These are phyloP conservation scores for Paramecium biaurelia DNA, from an alignment of 73 alveolate species.

Conservation along the genomic window DNA sequence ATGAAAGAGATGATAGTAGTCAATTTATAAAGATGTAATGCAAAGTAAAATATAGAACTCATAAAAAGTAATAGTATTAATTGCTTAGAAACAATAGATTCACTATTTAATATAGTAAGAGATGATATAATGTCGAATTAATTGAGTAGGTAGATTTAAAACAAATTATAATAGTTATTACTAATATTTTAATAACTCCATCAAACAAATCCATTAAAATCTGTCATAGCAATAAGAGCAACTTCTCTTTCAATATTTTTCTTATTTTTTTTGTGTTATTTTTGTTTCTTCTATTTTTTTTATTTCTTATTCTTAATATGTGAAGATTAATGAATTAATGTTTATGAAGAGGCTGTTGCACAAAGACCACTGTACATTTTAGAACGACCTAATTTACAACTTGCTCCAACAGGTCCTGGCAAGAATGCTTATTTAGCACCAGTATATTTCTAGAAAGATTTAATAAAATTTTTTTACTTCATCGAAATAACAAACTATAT, in stretches of 20 bases:
- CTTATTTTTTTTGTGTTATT: background rate
- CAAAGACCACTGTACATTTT: conserved; percentile 35
- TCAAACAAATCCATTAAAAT: conserved; percentile 12
- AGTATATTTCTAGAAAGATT: background rate
- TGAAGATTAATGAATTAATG: background rate
- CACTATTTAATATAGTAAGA: too few relatives aligned
- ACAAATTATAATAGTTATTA: background rate
- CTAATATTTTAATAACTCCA: background rate
- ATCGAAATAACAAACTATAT: conserved; percentile 47
- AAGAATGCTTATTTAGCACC: background rate
- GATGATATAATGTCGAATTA: background rate
- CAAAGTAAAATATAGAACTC: too few relatives aligned
- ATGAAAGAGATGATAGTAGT: too few relatives aligned
- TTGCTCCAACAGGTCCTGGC: conserved; percentile 45
- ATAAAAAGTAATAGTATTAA: too few relatives aligned
- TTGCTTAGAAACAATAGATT: too few relatives aligned
- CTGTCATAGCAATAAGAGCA: background rate
- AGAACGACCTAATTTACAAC: conserved; percentile 30
- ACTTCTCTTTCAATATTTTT: background rate
- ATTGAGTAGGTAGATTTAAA: too few relatives aligned
- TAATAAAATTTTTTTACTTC: background rate
- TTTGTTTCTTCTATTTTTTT: background rate
- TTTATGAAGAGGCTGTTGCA: background rate
- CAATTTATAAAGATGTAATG: too few relatives aligned
- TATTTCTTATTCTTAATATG: background rate